A percentile compares a stretch with the other conserved stretches of the same genome.
phyloP scores from a whole-genome alignment of 2,329 filamentous ascomycete genomes.

The Xylariaceae sp. region DNA sequence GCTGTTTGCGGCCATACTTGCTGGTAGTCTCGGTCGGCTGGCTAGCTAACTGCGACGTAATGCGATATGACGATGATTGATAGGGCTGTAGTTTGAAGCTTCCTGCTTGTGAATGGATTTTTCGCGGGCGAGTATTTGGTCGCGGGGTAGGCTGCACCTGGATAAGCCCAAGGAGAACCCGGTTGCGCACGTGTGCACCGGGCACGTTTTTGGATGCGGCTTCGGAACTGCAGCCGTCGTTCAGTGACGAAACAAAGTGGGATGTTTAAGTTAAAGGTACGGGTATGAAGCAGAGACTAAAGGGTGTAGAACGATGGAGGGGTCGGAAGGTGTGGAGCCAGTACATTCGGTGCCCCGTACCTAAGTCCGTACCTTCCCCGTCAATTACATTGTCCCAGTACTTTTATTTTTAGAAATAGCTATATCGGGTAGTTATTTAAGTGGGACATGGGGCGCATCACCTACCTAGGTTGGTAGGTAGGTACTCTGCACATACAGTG shows the following conservation, averaged over 20 bases:
- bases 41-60: neutral
- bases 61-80: neutral
- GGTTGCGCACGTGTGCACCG: neutral
- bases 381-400: too few relatives aligned
- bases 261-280: neutral
- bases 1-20: conserved; percentile 2
- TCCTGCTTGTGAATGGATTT: neutral
- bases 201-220: neutral
- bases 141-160: neutral
- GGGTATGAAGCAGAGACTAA: neutral
- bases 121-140: neutral
- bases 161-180: neutral
- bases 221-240: neutral
- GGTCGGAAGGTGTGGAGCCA: neutral
- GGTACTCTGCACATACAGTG: neutral
- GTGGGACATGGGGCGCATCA: too few relatives aligned
- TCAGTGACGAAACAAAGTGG: neutral
- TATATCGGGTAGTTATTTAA: too few relatives aligned
- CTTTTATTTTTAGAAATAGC: too few relatives aligned
- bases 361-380: too few relatives aligned
- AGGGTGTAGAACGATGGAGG: neutral
- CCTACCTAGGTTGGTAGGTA: too few relatives aligned
- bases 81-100: neutral
- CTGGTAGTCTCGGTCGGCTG: neutral
- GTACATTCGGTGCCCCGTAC: too few relatives aligned